Evolutionary conservation across 257 asterid species (phyloP).

Genomic region (Lithospermum erythrorhizon): DNA sequence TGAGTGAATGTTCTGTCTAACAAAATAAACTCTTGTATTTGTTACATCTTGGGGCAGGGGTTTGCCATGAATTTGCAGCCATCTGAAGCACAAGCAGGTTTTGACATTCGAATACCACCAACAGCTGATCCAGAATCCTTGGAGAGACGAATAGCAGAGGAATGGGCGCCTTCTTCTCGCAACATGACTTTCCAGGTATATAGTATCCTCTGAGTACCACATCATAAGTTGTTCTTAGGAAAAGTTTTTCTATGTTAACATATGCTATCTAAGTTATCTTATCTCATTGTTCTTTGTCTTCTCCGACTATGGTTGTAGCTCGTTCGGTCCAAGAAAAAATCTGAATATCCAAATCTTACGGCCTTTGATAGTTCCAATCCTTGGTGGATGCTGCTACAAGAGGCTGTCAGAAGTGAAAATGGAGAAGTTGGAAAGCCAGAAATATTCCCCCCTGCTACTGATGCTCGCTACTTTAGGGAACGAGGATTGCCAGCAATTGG

Average conservation of each 20-base stretch:
- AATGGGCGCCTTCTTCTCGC: slow-evolving; percentile 90
- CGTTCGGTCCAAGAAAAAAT: slow-evolving; percentile 64
- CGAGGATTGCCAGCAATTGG: slow-evolving; percentile 82
- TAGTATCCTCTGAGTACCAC: background rate
- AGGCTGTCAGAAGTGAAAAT: slow-evolving; percentile 47
- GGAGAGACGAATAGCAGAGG: slow-evolving; percentile 83
- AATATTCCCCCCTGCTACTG: slow-evolving; percentile 91
- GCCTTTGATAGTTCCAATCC: slow-evolving; percentile 67
- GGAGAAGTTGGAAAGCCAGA: slow-evolving; percentile 74
- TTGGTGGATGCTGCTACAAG: slow-evolving; percentile 77
- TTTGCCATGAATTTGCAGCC: slow-evolving; percentile 98
- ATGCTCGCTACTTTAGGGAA: slow-evolving; percentile 75
- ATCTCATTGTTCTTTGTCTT: background rate
- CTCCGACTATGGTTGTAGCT: background rate
- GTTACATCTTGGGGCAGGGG: slow-evolving; percentile 40
- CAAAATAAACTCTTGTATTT: background rate
- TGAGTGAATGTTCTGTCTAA: background rate
- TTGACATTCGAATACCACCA: slow-evolving; percentile 91
- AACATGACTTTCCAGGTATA: slow-evolving; percentile 90
- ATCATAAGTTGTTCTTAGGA: background rate
- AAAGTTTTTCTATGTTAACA: too few species aligned
- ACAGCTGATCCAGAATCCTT: slow-evolving; percentile 59
- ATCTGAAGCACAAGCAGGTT: slow-evolving; percentile 96
- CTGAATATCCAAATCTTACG: slow-evolving; percentile 61
- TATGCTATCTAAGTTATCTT: background rate